A percentile compares a stretch with the other conserved stretches of the same genome.
phyloP scores from a whole-genome alignment of 345 rosid species.

The Psidium friedrichsthalianum region DNA sequence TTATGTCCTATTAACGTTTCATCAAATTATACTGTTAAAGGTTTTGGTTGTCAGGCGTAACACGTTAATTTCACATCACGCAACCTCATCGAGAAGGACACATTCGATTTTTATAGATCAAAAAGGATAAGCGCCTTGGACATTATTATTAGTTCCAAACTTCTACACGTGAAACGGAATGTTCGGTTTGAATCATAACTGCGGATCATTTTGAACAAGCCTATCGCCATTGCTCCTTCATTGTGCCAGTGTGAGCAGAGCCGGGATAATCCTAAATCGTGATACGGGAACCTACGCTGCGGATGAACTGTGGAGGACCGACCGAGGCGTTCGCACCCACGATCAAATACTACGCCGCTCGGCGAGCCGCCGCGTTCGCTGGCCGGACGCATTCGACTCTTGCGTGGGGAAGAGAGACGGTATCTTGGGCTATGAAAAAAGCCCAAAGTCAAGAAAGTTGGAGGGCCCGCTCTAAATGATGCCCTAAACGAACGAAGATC shows the following conservation, averaged over 20 bases:
- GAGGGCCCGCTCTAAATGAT: background rate
- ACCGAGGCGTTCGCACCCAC: background rate
- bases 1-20: background rate
- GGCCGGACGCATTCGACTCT: background rate
- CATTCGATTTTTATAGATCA: accelerated
- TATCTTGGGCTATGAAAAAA: background rate
- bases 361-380: background rate
- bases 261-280: background rate
- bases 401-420: background rate
- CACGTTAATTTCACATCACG: background rate
- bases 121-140: background rate
- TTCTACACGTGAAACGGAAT: accelerated
- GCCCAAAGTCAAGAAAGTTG: background rate
- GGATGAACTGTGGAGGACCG: too few species aligned
- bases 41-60: accelerated
- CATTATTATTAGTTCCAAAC: background rate
- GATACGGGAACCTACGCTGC: background rate
- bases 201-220: background rate
- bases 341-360: background rate
- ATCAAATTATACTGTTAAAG: background rate
- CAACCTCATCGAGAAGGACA: background rate
- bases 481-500: background rate
- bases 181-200: accelerated
- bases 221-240: accelerated
- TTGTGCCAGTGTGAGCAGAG: background rate